Evolutionary conservation across 306 rosid species (phyloP).

Genomic region (Sesbania bispinosa): DNA sequence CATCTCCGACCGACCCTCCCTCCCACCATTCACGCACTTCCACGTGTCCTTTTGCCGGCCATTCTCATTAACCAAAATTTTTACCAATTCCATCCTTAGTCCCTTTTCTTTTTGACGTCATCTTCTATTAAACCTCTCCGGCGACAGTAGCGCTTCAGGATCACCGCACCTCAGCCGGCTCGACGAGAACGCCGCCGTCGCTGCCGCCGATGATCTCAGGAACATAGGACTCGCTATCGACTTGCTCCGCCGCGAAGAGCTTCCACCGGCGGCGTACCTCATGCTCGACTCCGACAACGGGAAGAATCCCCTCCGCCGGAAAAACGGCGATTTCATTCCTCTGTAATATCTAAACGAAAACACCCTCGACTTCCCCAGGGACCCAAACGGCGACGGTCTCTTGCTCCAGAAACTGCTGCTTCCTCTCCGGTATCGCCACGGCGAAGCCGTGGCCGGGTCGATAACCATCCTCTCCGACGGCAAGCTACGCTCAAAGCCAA

Average conservation of each 20-base stretch:
- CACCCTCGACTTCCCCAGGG: constrained; percentile 65
- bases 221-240: constrained; percentile 94
- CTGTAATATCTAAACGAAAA: constrained; percentile 77
- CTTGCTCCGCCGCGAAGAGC: constrained; percentile 77
- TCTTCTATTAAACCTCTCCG: constrained; percentile 84
- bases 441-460: constrained; percentile 73
- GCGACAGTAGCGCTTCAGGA: constrained; percentile 91
- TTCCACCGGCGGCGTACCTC: constrained; percentile 69
- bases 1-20: constrained; percentile 39
- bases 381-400: constrained; percentile 80
- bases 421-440: constrained; percentile 74
- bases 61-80: background rate
- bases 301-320: constrained; percentile 70
- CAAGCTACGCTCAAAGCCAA: constrained; percentile 77
- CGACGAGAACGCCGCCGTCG: constrained; percentile 60
- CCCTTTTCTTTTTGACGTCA: background rate
- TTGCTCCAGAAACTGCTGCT: constrained; percentile 63
- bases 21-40: constrained; percentile 18
- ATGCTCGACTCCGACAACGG: constrained; percentile 81
- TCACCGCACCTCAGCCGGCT: constrained; percentile 91
- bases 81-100: background rate
- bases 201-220: constrained; percentile 49
- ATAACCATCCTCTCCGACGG: constrained; percentile 73
- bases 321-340: constrained; percentile 89
- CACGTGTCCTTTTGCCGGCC: constrained; percentile 47